A percentile compares a stretch with the other conserved stretches of the same genome.
Conservation (phyloP, 768 basidiomycete genomes). For the Tephrocybe sp. region DNA sequence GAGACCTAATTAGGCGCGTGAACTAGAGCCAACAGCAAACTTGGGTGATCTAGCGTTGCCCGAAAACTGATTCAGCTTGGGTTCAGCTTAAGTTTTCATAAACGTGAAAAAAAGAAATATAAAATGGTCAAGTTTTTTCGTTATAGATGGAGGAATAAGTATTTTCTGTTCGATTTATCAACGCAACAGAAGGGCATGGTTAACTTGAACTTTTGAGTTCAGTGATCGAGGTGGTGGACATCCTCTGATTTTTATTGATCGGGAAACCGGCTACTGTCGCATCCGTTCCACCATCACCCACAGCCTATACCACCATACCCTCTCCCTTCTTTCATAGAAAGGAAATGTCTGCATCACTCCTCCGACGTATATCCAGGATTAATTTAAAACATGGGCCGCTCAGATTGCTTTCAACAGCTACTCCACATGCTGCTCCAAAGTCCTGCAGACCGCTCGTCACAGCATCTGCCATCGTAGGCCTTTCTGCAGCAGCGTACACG, state of each 20-base stretch:
- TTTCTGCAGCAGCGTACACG: slow-evolving; percentile 41
- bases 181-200: no score
- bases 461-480: slow-evolving; percentile 25
- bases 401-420: slow-evolving; percentile 7
- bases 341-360: slow-evolving; percentile 11
- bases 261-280: not conserved
- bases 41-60: no score
- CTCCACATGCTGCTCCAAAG: slow-evolving; percentile 10
- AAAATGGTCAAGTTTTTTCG: no score
- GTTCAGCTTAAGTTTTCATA: no score
- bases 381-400: slow-evolving; percentile 2
- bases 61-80: no score
- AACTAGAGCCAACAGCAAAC: no score
- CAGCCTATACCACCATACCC: slow-evolving; percentile 2
- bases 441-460: slow-evolving; percentile 22
- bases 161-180: no score
- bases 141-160: no score
- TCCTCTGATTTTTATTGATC: not conserved
- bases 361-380: slow-evolving; percentile 4
- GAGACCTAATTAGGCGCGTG: no score
- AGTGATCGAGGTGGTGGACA: no score
- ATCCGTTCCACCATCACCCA: not conserved
- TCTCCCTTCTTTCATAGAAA: not conserved
- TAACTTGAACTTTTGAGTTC: no score
- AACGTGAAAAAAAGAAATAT: no score